Evolutionary conservation across 2,329 filamentous ascomycete species (phyloP).

Genomic region (Curvularia verruculosa): DNA sequence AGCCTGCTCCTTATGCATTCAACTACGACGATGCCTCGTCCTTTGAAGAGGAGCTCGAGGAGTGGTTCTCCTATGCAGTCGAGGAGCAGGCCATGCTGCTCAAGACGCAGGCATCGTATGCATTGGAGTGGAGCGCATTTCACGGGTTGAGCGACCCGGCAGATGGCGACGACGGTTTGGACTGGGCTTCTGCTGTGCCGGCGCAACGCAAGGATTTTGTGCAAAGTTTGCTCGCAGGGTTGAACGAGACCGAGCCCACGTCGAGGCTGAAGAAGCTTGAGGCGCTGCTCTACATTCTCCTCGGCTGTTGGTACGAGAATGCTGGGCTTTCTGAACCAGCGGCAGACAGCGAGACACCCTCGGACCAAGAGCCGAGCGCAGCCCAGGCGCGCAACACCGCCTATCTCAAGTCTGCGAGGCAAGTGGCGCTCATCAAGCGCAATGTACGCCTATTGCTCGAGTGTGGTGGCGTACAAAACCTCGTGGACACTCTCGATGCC

Average conservation of each 20-base stretch:
- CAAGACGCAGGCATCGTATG: slow-evolving; percentile 76
- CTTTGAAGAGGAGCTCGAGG: slow-evolving; percentile 88
- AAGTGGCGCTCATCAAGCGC: slow-evolving; percentile 54
- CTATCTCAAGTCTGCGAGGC: slow-evolving; percentile 47
- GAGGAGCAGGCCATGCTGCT: slow-evolving; percentile 82
- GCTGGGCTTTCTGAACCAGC: slow-evolving; percentile 47
- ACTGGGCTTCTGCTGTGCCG: slow-evolving; percentile 71
- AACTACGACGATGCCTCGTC: slow-evolving; percentile 58
- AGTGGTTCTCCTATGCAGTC: slow-evolving; percentile 95
- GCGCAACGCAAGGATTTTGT: slow-evolving; percentile 65
- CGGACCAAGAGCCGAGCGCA: slow-evolving; percentile 21
- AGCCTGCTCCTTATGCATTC: slow-evolving; percentile 74
- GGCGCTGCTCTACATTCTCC: slow-evolving; percentile 54
- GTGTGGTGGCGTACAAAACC: slow-evolving; percentile 48
- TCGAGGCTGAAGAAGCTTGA: slow-evolving; percentile 49
- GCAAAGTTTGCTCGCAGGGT: slow-evolving; percentile 46
- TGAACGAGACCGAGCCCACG: slow-evolving; percentile 40
- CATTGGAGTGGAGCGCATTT: slow-evolving; percentile 68
- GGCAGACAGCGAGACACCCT: slow-evolving; percentile 10
- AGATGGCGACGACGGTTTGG: slow-evolving; percentile 53
- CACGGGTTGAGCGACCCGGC: slow-evolving; percentile 48
- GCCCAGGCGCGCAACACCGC: slow-evolving; percentile 15
- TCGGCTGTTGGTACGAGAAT: slow-evolving; percentile 59
- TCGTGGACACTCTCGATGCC: slow-evolving; percentile 50
- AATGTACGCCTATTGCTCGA: slow-evolving; percentile 53